phyloP scores from a whole-genome alignment of 202 grass and related monocot species.

The Setaria italica region DNA sequence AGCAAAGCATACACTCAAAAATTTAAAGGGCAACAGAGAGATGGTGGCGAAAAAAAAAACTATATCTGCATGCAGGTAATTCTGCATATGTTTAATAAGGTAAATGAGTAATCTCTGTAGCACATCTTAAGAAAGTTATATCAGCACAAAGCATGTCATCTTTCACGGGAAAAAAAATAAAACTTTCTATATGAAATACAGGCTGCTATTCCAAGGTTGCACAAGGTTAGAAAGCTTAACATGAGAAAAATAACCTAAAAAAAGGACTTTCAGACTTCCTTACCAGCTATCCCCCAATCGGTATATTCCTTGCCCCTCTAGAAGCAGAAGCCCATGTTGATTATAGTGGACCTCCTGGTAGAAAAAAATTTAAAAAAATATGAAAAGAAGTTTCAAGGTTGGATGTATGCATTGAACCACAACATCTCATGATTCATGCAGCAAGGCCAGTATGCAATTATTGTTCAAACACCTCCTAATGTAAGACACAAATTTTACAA shows the following conservation, averaged over 20 bases:
- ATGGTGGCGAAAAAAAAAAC: background rate
- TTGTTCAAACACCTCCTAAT: constrained; percentile 12
- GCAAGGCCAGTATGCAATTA: background rate
- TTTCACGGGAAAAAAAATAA: constrained; percentile 17
- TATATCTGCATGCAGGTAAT: background rate
- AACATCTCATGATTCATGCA: constrained; percentile 3
- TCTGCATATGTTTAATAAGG: constrained; percentile 10
- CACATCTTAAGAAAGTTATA: constrained; percentile 25
- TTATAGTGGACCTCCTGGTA: constrained; percentile 97
- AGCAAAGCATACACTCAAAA: constrained; percentile 26
- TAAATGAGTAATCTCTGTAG: constrained; percentile 15
- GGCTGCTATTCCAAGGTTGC: constrained; percentile 26
- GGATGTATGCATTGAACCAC: constrained; percentile 17
- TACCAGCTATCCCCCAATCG: constrained; percentile 92
- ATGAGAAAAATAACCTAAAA: background rate
- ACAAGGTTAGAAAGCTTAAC: constrained; percentile 19
- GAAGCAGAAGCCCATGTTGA: constrained; percentile 92
- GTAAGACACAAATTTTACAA: constrained; percentile 42
- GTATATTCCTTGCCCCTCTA: constrained; percentile 96
- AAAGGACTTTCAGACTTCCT: constrained; percentile 28
- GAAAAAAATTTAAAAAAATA: constrained; percentile 45
- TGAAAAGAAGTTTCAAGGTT: constrained; percentile 21
- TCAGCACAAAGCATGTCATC: background rate
- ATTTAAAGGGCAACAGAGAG: background rate
- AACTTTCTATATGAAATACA: background rate